Base-by-base conservation (phyloP, 306 rosid species). In the Pyrus pyrifolia region DNA sequence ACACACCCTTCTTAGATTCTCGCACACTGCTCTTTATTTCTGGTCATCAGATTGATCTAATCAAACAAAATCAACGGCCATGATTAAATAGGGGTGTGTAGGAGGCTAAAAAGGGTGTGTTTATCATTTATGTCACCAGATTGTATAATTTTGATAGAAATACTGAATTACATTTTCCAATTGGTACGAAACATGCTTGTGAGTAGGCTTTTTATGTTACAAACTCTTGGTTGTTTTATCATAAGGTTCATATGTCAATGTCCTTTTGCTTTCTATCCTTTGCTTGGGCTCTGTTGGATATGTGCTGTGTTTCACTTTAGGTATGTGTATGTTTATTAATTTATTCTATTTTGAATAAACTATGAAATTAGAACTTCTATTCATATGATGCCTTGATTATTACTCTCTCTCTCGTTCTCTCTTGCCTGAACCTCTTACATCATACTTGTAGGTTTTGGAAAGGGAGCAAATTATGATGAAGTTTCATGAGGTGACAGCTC, bases 381-480 rank as follows among this genome's bases (percentile, higher is more conserved):
- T 27, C 14, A 27, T 6, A 23, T 69, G 70, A 59, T 58, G 51
- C 29, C 75, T 77, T 68, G 12, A 30, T 25, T 42, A 17, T 44
- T 76, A 49, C 17, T 57, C 61, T 52, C 40, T 35, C 38, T 35
- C 44, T 33, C 14, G 35, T 22, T 63, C 58, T 12, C 21, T 78
- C 76, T 49, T 10, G 73, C 62, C 25, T 53, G 35, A 77, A 57
- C 33, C 7, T 60, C 68, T 29, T 29, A 35, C 11, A 55, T 38
- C 67, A 51, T 72, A 66, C 81, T 68, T 78, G 52, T 86, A 96
- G 99, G 98, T 85, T 35, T 81, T 96, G 52, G 96, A 96, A 91
- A 84, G 97, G 88, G 97, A 96, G 61, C 81, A 82, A 70, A 78
- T 93, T 77, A 85, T 87, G 94, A 85, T 81, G 31, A 87, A 87